Evolutionary conservation across 1,139 yeast genomes (phyloP), one percentile per base, ranked within the genome.

Genomic region (Meyerozyma elateridarum): DNA sequence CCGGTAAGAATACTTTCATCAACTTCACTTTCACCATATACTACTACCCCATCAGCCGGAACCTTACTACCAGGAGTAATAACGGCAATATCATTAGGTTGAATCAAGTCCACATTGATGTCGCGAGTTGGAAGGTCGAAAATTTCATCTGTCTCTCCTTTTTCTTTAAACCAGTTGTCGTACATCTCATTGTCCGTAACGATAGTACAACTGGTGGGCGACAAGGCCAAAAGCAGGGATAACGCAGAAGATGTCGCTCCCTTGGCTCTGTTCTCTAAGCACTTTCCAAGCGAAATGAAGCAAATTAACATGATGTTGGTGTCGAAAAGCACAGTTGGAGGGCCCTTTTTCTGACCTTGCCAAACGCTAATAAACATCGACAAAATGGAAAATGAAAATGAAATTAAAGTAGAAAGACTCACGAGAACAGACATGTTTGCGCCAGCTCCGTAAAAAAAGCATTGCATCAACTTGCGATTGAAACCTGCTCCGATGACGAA

Each of bases 371-470:
- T 56, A 4, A 66, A 34, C 41, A 77, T 76, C 1, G 93, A 72
- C 16, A 78, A 54, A 1, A 83, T 49, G 1, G 96, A 87, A 48
- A 85, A 91, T 11, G 65, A 39, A 49, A 78, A 91, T 3, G 96
- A 85, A 19, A 85, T 77, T 31, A 81, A 63, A 0, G 96, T 88
- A 3, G 96, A 87, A 19, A 85, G 66, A 36, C 85, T 79, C 22
- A 93, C 91, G 40, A 93, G 67, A 2, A 89, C 87, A 56, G 93
- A 98, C 98, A 93, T 93, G 14, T 93, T 88, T n/a, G 96, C 95
- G 30, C 57, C 60, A 16, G 83, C 70, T 6, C 77, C 70, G 45
- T 83, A 87, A 35, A 63, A 63, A 12, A 88, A 41, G n/a, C 94
- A 81, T 30, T 70, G 72, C 46, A 59, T 65, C 8, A 93, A 76